A percentile compares a stretch with the other conserved stretches of the same genome.
Evolutionary conservation across 352 stramenopile species (phyloP).

Genomic region (Peronospora belbahrii): DNA sequence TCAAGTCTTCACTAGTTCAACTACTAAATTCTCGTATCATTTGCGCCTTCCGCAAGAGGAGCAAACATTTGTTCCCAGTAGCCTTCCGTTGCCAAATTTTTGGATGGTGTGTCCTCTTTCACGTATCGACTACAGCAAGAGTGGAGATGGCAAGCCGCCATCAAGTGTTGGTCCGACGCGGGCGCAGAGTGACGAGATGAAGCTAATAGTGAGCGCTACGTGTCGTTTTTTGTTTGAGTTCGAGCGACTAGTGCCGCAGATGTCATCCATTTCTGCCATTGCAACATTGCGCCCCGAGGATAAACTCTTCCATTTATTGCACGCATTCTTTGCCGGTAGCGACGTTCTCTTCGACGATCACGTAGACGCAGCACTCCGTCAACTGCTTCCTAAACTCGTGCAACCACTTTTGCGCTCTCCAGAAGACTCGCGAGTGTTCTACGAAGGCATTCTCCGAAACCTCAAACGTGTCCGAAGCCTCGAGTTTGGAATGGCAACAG

Average conservation of each 20-base stretch:
- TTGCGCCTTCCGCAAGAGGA: conserved; percentile 53
- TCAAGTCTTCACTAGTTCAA: conserved; percentile 22
- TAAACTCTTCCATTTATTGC: conserved; percentile 67
- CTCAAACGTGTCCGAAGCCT: conserved; percentile 43
- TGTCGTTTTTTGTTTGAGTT: conserved; percentile 60
- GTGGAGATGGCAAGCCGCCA: conserved; percentile 9
- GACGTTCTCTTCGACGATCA: conserved; percentile 67
- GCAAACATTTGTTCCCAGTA: conserved; percentile 37
- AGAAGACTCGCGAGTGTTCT: conserved; percentile 26
- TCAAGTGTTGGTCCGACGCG: conserved; percentile 25
- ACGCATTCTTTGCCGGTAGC: conserved; percentile 63
- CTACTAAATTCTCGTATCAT: conserved; percentile 42
- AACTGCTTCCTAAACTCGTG: conserved; percentile 43
- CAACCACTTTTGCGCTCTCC: conserved; percentile 22
- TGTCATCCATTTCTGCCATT: conserved; percentile 16
- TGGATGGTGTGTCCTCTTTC: conserved; percentile 72
- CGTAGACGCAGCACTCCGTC: conserved; percentile 42
- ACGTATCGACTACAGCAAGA: conserved; percentile 45
- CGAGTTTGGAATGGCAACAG: conserved; percentile 16
- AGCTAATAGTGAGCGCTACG: conserved; percentile 59
- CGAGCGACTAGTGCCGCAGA: conserved; percentile 23
- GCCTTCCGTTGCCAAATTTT: conserved; percentile 52
- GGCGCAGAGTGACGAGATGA: conserved; percentile 60
- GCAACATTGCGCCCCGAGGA: conserved; percentile 39
- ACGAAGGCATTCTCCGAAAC: conserved; percentile 41